phyloP scores from a whole-genome alignment of 768 basidiomycete genomes.

The Mycena maculata region DNA sequence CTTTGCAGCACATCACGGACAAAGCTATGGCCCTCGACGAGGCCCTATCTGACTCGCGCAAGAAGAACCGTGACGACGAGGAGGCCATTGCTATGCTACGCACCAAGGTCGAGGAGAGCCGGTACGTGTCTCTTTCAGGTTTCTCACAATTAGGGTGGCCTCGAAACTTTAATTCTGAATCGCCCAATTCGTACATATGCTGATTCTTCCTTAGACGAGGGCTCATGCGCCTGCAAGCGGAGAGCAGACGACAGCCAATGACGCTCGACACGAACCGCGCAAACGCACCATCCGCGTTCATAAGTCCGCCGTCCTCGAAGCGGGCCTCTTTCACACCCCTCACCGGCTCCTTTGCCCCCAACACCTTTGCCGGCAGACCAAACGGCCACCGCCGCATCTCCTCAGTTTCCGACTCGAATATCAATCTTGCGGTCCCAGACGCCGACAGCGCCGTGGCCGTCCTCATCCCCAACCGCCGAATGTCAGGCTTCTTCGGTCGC shows the following conservation, averaged over 20 bases:
- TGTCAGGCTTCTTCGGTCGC: slow-evolving; percentile 7
- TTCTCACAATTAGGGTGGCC: too few species aligned
- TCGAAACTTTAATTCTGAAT: too few species aligned
- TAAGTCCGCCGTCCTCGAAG: slow-evolving; percentile 66
- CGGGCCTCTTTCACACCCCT: slow-evolving; percentile 83
- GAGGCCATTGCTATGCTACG: slow-evolving; percentile 81
- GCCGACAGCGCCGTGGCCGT: slow-evolving; percentile 44
- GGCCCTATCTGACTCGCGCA: slow-evolving; percentile 61
- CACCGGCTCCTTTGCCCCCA: slow-evolving; percentile 59
- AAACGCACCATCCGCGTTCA: slow-evolving; percentile 46
- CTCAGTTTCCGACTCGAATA: slow-evolving; percentile 74
- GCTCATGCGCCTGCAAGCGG: slow-evolving; percentile 87
- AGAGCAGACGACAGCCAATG: slow-evolving; percentile 69
- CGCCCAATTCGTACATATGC: slow-evolving; percentile 19
- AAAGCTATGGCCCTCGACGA: slow-evolving; percentile 70
- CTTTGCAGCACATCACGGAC: slow-evolving; percentile 72
- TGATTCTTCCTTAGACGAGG: slow-evolving; percentile 67
- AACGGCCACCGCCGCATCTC: slow-evolving; percentile 77
- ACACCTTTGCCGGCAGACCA: slow-evolving; percentile 52
- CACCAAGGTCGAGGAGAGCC: slow-evolving; percentile 89
- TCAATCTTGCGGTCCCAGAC: slow-evolving; percentile 46
- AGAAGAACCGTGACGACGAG: slow-evolving; percentile 75
- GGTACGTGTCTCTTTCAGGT: slow-evolving; percentile 59
- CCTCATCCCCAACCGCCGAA: background rate
- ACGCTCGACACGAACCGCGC: slow-evolving; percentile 70